Evolutionary conservation across 352 stramenopile species (phyloP), one percentile per base, ranked within the genome.

Genomic region (Lagenidium giganteum): DNA sequence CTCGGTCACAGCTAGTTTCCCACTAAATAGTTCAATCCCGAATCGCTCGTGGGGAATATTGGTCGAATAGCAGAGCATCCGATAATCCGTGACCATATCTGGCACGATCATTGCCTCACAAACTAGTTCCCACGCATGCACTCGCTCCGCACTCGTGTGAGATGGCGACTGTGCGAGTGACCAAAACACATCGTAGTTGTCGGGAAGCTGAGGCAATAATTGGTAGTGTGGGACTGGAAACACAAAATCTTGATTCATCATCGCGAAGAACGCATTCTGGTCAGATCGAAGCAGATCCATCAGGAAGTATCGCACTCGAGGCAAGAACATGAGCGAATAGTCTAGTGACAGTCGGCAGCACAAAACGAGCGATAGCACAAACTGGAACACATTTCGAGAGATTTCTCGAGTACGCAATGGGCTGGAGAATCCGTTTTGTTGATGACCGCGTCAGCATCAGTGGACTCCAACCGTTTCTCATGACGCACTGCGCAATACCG

Each of bases 101-200:
- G 29, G 25, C 6, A 41, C 11, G n/a, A 57, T 38, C 12, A 51
- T 51, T 2, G 50, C 41, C 7, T 14, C 30, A 16, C 26, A 23
- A 3, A 46, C 34, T 13, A 52, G 47, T 1, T 32, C 2, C 27
- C 45, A 13, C 3, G 50, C 52, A 16, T 42, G 16, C 7, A 30
- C 18, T 16, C 52, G 28, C 44, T 45, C 54, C 34, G 46, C 32
- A 7, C 9, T 17, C 2, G 45, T 32, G 39, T 36, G 47, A 14
- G 22, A 17, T 17, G 4, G 23, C 21, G 3, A 25, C 1, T 20
- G 16, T 3, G 41, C 43, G 5, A 61, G 16, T 2, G 51, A 3
- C 52, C 52, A 61, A 7, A 61, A 21, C 12, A 55, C 23, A 20
- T 61, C 52, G 23, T 47, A 55, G 11, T 55, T 17, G 28, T 61